Evolutionary conservation across 73 alveolate genomes (phyloP), one percentile per base, ranked within the genome.

Genomic region (Uronychia setigera): DNA sequence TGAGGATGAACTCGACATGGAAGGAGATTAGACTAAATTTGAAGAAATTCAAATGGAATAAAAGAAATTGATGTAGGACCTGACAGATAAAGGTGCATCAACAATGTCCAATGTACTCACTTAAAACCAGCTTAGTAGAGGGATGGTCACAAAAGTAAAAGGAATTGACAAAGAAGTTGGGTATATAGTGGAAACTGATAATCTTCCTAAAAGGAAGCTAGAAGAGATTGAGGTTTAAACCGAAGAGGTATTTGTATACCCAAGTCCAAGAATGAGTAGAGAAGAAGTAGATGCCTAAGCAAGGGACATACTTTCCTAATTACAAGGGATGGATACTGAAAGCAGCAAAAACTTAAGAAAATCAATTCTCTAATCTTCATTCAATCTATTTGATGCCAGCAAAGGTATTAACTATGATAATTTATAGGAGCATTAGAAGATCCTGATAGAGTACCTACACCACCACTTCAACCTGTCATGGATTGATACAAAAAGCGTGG

Each of bases 21-120:
- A 26, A 9, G 29, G 28, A 1, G 32, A 26, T 5, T 80, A 87
- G 58, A 74, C 80, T 28, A 87, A 87, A 31, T 30, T 87, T n/a
- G 77, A 31, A 1, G 93, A 87, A 35, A 87, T 86, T 33, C 87
- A 87, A 58, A n/a, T 81, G 31, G 81, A 87, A 58, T 33, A 87
- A 32, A 80, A 81, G 76, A 59, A 74, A 58, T 81, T 82, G 14
- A 26, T 87, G 80, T 85, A 87, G 31, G 29, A 80, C 32, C 31
- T 87, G 33, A 74, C 82, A 35, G 93, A 87, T 25, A 26, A 29
- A 31, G 87, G 88, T 1, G 74, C 60, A 0, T n/a, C 33, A 0
- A 74, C 78, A 74, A 80, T 87, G 81, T 29, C 31, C 59, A 27
- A 60, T 1, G 32, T 87, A 27, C 76, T 75, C 74, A 35, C 57